Evolutionary conservation across 108 stramenopile species (phyloP).

Genomic region (Cylindrotheca closterium): DNA sequence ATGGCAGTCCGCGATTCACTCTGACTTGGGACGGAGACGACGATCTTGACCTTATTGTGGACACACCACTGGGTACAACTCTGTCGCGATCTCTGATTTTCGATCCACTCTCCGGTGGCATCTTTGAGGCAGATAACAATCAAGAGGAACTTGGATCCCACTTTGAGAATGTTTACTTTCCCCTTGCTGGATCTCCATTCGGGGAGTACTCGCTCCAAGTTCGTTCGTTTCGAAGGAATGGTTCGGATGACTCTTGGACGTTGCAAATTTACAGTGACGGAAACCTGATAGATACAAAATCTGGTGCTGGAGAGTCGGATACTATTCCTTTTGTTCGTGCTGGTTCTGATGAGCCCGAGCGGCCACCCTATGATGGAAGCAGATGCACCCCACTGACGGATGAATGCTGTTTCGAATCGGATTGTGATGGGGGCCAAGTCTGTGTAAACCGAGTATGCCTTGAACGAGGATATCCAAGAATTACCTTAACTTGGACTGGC

Average conservation of each 20-base stretch:
- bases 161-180: slow-evolving; percentile 31
- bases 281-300: slow-evolving; percentile 14
- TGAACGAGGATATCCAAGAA: slow-evolving; percentile 18
- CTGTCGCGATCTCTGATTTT: slow-evolving; percentile 11
- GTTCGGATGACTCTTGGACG: slow-evolving; percentile 12
- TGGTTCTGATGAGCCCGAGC: slow-evolving; percentile 15
- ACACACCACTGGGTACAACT: slow-evolving; percentile 23
- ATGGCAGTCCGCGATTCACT: slow-evolving; percentile 33
- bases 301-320: slow-evolving; percentile 19
- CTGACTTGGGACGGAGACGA: slow-evolving; percentile 34
- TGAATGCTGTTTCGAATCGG: slow-evolving; percentile 25
- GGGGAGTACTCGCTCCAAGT: slow-evolving; percentile 24
- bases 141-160: slow-evolving; percentile 12
- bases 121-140: slow-evolving; percentile 12
- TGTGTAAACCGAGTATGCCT: slow-evolving; percentile 25
- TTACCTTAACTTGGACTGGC: slow-evolving; percentile 31
- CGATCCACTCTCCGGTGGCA: slow-evolving; percentile 26
- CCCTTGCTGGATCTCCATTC: slow-evolving; percentile 13
- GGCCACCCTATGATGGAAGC: slow-evolving; percentile 12
- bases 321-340: slow-evolving; percentile 14
- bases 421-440: slow-evolving; percentile 17
- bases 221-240: neutral
- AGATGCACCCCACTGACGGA: slow-evolving; percentile 25
- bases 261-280: slow-evolving; percentile 26
- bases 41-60: slow-evolving; percentile 20